Base-by-base conservation (phyloP, 2,329 filamentous ascomycete species). In the Claviceps maximensis region DNA sequence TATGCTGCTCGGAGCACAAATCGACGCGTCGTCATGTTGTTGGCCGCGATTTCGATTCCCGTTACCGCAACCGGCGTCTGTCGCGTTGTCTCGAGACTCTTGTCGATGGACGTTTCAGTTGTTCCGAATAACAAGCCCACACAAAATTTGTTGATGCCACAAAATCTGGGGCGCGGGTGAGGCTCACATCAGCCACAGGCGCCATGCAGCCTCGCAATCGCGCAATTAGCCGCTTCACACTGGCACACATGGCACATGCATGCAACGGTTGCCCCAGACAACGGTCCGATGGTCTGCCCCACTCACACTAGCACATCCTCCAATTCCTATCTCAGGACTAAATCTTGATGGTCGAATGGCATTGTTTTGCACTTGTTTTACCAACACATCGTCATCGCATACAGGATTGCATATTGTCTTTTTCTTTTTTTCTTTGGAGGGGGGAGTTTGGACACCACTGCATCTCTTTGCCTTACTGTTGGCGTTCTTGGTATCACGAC, bases 241-340 rank as follows among this genome's bases (percentile, higher is more conserved):
- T 19, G 29, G 6, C 47, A 38, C 19, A 10, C 38, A 41, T 41
- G 10, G 27, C 15, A 41, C 25, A 31, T 9, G 29, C 29, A 41
- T 36, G n/a, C 46, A 21, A 9, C 6, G 9, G 25, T 71, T 71
- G 68, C 67, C 65, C 66, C 53, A 50, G 62, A 61, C 69, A 66
- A 71, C 69, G 49, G 0, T n/a, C 62, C 62, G 61, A 57, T 58
- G 52, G 66, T 69, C 67, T 64, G 56, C 66, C 64, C 51, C 55
- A 55, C 52, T 45, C 29, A 47, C 27, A 48, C 38, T 9, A 41
- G 40, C 41, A 44, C 42, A 50, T 21, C 27, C 42, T 29, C 46
- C 41, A 27, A 27, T 47, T 45, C 50, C 51, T 51, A 50, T 44
- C 47, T 54, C 55, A 53, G 49, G 53, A 47, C 57, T 54, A 58